Conservation (phyloP, 2,329 filamentous ascomycete species). For the Pleurostoma richardsiae region DNA sequence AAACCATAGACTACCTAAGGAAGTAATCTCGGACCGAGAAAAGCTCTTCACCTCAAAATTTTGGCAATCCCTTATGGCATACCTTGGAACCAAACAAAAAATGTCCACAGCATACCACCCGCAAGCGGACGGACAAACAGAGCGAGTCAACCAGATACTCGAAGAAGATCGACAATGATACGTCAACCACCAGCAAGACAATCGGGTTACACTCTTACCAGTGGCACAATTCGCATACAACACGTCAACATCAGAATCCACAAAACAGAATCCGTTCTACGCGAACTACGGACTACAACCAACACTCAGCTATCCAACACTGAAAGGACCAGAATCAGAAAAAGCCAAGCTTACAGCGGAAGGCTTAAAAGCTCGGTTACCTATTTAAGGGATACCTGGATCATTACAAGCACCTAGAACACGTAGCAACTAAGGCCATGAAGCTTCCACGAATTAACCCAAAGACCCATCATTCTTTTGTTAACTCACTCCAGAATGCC, state of each 20-base stretch:
- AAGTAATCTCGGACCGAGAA: constrained; percentile 8
- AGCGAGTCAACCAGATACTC: background rate
- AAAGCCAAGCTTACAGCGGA: too few species aligned
- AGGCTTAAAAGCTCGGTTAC: too few species aligned
- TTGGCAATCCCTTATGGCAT: constrained; percentile 6
- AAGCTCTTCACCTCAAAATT: constrained; percentile 9
- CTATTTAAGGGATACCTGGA: too few species aligned
- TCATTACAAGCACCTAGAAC: too few species aligned
- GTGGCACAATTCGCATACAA: constrained; percentile 12
- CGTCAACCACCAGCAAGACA: constrained; percentile 10
- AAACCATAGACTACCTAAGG: background rate
- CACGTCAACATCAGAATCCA: constrained; percentile 4
- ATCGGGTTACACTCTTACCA: constrained; percentile 10
- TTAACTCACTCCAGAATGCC: too few species aligned
- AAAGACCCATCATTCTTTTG: too few species aligned
- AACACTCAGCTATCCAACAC: too few species aligned
- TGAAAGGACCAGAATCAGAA: too few species aligned
- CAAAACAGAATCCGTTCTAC: constrained; percentile 9
- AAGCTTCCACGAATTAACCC: too few species aligned
- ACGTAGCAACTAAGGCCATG: too few species aligned
- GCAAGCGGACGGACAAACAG: constrained; percentile 6
- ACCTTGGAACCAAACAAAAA: background rate
- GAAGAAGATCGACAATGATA: constrained; percentile 6
- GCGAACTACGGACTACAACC: constrained; percentile 8
- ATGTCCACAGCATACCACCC: background rate